A percentile compares a stretch with the other conserved stretches of the same genome.
Evolutionary conservation across 176 grass and related monocot genomes (phyloP).

Genomic region (Carex cristatella): DNA sequence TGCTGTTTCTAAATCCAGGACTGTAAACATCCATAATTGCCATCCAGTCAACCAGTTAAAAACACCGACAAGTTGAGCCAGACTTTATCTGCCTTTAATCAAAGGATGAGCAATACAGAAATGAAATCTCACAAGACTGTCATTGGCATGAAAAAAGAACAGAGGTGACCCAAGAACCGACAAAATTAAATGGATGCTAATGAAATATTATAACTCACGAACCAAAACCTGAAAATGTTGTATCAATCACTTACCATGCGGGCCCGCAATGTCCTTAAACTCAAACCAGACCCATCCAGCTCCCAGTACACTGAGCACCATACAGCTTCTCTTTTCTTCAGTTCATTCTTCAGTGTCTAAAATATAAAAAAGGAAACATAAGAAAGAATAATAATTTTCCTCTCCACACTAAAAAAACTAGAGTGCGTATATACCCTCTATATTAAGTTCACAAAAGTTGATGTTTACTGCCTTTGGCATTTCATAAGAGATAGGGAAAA

Average conservation of each 20-base stretch:
- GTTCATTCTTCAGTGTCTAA: slow-evolving; percentile 83
- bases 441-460: not conserved
- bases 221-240: not conserved
- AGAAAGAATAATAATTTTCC: slow-evolving; percentile 15
- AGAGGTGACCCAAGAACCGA: not conserved
- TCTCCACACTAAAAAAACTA: not conserved
- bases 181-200: not conserved
- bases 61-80: not conserved
- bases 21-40: not conserved
- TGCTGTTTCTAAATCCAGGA: not conserved
- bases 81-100: not conserved
- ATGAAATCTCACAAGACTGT: not conserved
- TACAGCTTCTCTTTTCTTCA: slow-evolving; percentile 73
- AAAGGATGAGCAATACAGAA: not conserved
- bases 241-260: slow-evolving; percentile 61
- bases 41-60: not conserved
- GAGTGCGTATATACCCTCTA: not conserved
- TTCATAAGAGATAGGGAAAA: not conserved
- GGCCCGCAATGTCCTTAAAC: slow-evolving; percentile 75
- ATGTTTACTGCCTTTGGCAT: not conserved
- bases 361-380: slow-evolving; percentile 17
- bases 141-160: not conserved
- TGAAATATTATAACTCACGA: not conserved
- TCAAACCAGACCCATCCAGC: slow-evolving; percentile 58
- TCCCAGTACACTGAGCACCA: slow-evolving; percentile 86